Evolutionary conservation across 257 asterid genomes (phyloP).

Genomic region (Datura wrightii): DNA sequence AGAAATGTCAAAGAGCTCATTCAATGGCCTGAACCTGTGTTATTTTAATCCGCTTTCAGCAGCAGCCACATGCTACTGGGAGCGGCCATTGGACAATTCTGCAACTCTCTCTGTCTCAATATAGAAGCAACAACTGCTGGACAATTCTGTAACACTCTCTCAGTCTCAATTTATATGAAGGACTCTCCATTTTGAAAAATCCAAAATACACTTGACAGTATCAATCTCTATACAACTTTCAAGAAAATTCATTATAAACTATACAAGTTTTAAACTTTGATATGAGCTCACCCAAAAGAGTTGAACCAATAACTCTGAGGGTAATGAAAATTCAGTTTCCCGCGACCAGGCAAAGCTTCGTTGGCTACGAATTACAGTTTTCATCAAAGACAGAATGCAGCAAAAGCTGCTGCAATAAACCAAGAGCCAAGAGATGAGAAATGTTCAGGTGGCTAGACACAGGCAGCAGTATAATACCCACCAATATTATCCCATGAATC

Average conservation of each 20-base stretch:
- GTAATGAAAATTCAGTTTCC: not conserved
- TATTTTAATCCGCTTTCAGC: not conserved
- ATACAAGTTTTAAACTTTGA: not conserved
- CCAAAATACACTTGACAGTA: not conserved
- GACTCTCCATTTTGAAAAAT: not conserved
- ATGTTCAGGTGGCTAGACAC: slow-evolving; percentile 2
- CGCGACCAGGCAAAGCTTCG: not conserved
- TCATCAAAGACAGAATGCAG: not conserved
- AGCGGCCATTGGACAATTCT: not conserved
- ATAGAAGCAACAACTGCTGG: not conserved
- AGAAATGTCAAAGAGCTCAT: not conserved
- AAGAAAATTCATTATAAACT: not conserved
- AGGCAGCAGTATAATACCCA: not conserved
- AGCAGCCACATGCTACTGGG: not conserved
- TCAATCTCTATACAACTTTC: not conserved
- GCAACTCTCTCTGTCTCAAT: not conserved
- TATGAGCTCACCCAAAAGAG: not conserved
- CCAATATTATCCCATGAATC: not conserved
- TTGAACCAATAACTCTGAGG: not conserved
- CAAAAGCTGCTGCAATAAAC: not conserved
- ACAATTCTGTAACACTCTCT: not conserved
- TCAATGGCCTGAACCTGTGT: not conserved
- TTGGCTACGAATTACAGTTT: not conserved
- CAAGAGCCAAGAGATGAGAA: not conserved
- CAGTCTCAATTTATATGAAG: not conserved